phyloP scores from a whole-genome alignment of 2,329 filamentous ascomycete genomes.

The Beauveria rudraprayagi region DNA sequence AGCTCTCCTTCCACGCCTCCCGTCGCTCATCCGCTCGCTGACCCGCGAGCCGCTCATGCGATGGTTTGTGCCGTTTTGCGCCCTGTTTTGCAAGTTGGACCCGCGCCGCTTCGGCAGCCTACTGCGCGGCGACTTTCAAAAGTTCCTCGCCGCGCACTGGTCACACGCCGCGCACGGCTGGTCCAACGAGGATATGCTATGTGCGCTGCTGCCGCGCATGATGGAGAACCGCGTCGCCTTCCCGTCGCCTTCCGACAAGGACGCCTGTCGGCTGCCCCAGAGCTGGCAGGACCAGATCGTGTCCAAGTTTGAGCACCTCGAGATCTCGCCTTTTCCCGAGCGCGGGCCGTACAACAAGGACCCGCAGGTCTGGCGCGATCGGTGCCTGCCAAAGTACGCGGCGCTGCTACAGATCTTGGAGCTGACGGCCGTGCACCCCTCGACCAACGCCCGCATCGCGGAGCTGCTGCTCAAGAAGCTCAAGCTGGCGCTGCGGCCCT shows the following conservation, averaged over 20 bases:
- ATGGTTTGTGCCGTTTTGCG: slow-evolving; percentile 81
- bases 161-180: slow-evolving; percentile 45
- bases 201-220: slow-evolving; percentile 60
- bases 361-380: slow-evolving; percentile 52
- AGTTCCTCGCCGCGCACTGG: slow-evolving; percentile 72
- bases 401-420: slow-evolving; percentile 57
- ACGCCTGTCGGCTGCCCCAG: slow-evolving; percentile 50
- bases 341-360: slow-evolving; percentile 54
- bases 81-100: slow-evolving; percentile 68
- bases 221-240: slow-evolving; percentile 48
- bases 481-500: slow-evolving; percentile 55
- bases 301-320: slow-evolving; percentile 58
- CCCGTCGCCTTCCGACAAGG: slow-evolving; percentile 42
- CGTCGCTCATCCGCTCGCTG: slow-evolving; percentile 56
- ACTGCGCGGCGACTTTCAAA: slow-evolving; percentile 75
- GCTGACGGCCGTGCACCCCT: slow-evolving; percentile 54
- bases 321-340: slow-evolving; percentile 57
- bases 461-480: slow-evolving; percentile 59
- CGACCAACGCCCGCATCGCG: slow-evolving; percentile 57
- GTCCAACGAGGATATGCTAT: slow-evolving; percentile 59
- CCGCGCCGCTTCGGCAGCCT: slow-evolving; percentile 67
- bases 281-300: slow-evolving; percentile 68
- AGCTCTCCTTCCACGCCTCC: slow-evolving; percentile 62
- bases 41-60: slow-evolving; percentile 56
- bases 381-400: slow-evolving; percentile 59